Evolutionary conservation across 352 stramenopile species (phyloP).

Genomic region (Pythium dissotocum): DNA sequence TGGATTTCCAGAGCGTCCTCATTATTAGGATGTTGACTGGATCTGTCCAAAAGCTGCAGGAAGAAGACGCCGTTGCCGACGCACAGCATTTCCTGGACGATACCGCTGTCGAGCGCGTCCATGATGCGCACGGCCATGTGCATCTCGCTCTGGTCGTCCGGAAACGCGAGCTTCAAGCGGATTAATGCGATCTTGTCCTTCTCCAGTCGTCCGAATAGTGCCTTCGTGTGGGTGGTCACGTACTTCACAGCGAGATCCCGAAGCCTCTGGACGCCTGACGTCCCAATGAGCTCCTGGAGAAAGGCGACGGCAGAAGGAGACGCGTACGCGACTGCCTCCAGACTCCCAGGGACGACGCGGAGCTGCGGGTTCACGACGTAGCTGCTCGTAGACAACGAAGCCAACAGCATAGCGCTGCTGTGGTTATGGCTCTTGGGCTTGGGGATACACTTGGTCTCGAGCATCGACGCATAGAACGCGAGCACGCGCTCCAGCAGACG

Average conservation of each 20-base stretch:
- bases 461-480: constrained; percentile 25
- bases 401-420: constrained; percentile 2
- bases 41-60: constrained; percentile 32
- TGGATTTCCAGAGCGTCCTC: neutral
- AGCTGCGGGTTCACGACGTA: constrained; percentile 9
- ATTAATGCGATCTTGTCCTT: constrained; percentile 39
- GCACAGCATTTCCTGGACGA: constrained; percentile 24
- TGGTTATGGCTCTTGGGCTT: constrained; percentile 4
- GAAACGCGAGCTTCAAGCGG: constrained; percentile 29
- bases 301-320: constrained; percentile 10
- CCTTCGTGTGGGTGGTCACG: constrained; percentile 13
- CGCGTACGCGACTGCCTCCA: constrained; percentile 16
- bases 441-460: constrained; percentile 27
- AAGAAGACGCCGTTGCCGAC: constrained; percentile 43
- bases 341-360: neutral
- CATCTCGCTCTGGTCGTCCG: constrained; percentile 28
- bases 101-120: constrained; percentile 28
- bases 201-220: constrained; percentile 25
- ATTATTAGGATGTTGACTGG: neutral
- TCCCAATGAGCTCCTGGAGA: constrained; percentile 25
- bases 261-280: constrained; percentile 13
- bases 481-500: constrained; percentile 24
- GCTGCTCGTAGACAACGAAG: constrained; percentile 11
- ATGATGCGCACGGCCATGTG: constrained; percentile 37
- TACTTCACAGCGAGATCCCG: neutral